Percentiles rank a stretch among this genome's conserved stretches.
Conservation (phyloP, 768 basidiomycete species). For the Auriscalpium orientale region DNA sequence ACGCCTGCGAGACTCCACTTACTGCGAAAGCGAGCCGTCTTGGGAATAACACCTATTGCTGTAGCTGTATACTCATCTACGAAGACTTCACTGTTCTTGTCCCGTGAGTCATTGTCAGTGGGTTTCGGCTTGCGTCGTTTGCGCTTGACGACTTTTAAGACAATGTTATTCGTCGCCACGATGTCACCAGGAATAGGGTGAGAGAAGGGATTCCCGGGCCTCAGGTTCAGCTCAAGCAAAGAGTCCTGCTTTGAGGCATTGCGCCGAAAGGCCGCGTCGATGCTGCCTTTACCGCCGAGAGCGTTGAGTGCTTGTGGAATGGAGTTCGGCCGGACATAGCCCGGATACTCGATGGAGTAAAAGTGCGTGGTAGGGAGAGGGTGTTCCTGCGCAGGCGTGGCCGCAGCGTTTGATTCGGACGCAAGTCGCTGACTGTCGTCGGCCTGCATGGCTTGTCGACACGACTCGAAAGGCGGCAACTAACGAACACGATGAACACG, state of each 20-base stretch:
- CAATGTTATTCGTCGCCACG: slow-evolving; percentile 68
- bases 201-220: slow-evolving; percentile 66
- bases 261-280: slow-evolving; percentile 75
- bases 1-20: slow-evolving; percentile 19
- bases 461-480: background rate
- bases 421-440: background rate
- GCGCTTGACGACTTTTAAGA: slow-evolving; percentile 77
- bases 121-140: slow-evolving; percentile 36
- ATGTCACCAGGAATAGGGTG: slow-evolving; percentile 83
- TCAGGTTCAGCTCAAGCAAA: slow-evolving; percentile 69
- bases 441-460: background rate
- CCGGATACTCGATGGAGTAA: slow-evolving; percentile 87
- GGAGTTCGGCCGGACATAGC: slow-evolving; percentile 63
- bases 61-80: slow-evolving; percentile 70
- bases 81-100: slow-evolving; percentile 22
- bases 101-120: slow-evolving; percentile 13
- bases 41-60: slow-evolving; percentile 66
- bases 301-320: slow-evolving; percentile 53
- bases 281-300: slow-evolving; percentile 59
- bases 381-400: slow-evolving; percentile 25
- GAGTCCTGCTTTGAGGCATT: slow-evolving; percentile 53
- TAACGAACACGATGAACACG: background rate
- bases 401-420: slow-evolving; percentile 5
- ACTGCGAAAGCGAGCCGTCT: slow-evolving; percentile 89
- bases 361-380: slow-evolving; percentile 53